phyloP scores from a whole-genome alignment of 768 basidiomycete species.

The Omphalotus guepiniiformis region DNA sequence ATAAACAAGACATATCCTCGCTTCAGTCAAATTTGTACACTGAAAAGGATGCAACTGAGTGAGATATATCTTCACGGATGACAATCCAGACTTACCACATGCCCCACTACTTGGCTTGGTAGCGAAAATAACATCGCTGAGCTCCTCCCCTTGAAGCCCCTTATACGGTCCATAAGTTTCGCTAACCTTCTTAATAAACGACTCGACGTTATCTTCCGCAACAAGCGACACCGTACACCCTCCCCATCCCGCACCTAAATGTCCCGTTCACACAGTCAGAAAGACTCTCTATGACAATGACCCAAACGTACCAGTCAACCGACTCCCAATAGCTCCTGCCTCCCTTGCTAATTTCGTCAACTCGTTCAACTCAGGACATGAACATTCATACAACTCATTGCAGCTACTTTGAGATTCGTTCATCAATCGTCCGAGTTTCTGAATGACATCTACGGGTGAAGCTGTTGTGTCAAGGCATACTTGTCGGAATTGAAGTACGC shows the following conservation, averaged over 20 bases:
- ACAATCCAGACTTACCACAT: slow-evolving; percentile 52
- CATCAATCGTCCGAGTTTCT: slow-evolving; percentile 8
- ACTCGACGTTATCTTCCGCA: slow-evolving; percentile 52
- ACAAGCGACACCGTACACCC: slow-evolving; percentile 86
- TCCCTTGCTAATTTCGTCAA: slow-evolving; percentile 59
- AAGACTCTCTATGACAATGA: too few species aligned
- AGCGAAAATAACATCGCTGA: slow-evolving; percentile 73
- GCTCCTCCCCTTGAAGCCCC: slow-evolving; percentile 48
- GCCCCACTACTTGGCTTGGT: slow-evolving; percentile 82
- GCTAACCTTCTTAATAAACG: slow-evolving; percentile 61
- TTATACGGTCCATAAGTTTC: slow-evolving; percentile 62
- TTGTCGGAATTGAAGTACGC: slow-evolving; percentile 75
- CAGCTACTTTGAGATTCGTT: slow-evolving; percentile 76
- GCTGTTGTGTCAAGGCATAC: slow-evolving; percentile 44
- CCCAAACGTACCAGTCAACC: slow-evolving; percentile 64
- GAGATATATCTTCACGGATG: neutral
- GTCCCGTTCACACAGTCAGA: neutral
- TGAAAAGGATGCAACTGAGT: neutral
- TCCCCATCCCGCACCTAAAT: slow-evolving; percentile 83
- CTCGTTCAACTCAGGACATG: slow-evolving; percentile 73
- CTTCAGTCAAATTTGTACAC: slow-evolving; percentile 11
- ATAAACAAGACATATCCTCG: too few species aligned
- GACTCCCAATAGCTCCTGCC: slow-evolving; percentile 75
- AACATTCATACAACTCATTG: slow-evolving; percentile 67
- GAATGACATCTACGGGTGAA: slow-evolving; percentile 4